A percentile compares a stretch with the other conserved stretches of the same genome.
Evolutionary conservation across 805 yeast species (phyloP).

Genomic region (Kodamaea neixiangensis): DNA sequence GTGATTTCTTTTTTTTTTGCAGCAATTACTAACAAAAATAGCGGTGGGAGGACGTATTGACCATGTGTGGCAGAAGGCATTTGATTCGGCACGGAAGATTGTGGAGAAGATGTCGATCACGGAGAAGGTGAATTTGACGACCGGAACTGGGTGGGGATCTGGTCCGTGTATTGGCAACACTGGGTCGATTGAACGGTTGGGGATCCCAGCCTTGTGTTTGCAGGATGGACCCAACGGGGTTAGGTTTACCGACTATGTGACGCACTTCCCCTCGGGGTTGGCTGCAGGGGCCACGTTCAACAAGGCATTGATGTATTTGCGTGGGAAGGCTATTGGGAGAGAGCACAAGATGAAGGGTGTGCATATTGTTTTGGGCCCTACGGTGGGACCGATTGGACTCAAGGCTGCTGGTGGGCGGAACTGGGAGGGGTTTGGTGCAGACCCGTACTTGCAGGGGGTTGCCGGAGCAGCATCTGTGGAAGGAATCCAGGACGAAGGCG

Average conservation of each 20-base stretch:
- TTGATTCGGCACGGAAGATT: conserved; percentile 52
- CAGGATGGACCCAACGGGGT: conserved; percentile 69
- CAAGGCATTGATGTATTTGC: conserved; percentile 47
- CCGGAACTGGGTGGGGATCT: conserved; percentile 65
- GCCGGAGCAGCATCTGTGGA: conserved; percentile 53
- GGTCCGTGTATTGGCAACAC: conserved; percentile 66
- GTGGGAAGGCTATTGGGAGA: conserved; percentile 59
- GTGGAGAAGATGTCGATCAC: conserved; percentile 57
- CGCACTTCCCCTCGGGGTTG: conserved; percentile 59
- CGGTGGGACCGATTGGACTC: conserved; percentile 60
- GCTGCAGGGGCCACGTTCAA: conserved; percentile 63
- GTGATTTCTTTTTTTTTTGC: not conserved
- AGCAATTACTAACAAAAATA: conserved; percentile 15
- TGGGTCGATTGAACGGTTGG: conserved; percentile 56
- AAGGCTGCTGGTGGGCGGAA: conserved; percentile 66
- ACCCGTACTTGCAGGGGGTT: conserved; percentile 60
- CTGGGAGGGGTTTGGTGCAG: conserved; percentile 66
- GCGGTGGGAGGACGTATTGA: conserved; percentile 50
- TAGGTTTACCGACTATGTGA: conserved; percentile 55
- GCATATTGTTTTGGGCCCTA: conserved; percentile 57
- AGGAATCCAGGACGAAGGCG: conserved; percentile 60
- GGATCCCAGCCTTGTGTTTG: conserved; percentile 55
- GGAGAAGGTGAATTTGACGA: conserved; percentile 63
- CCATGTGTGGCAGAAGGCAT: conserved; percentile 58
- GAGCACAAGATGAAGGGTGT: conserved; percentile 58